phyloP scores from a whole-genome alignment of 2,329 filamentous ascomycete genomes.

The Cercospora sp. region DNA sequence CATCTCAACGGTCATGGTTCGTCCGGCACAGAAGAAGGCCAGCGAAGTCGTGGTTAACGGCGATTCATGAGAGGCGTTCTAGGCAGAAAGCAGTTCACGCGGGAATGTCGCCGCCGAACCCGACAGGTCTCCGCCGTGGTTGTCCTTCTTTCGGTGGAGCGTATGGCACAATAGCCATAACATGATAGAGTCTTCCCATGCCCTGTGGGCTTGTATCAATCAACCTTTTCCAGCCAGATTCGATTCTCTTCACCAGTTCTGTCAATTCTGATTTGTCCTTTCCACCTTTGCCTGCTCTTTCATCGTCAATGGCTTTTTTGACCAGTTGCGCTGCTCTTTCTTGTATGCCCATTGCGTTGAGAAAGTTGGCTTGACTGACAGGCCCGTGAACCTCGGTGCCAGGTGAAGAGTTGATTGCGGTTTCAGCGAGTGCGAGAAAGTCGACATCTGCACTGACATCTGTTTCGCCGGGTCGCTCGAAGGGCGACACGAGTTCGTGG shows the following conservation, averaged over 20 bases:
- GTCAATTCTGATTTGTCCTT: slow-evolving; percentile 44
- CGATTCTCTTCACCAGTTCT: slow-evolving; percentile 61
- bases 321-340: slow-evolving; percentile 72
- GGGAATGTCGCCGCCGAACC: slow-evolving; percentile 73
- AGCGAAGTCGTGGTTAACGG: neutral
- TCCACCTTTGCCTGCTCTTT: slow-evolving; percentile 39
- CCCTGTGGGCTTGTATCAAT: slow-evolving; percentile 79
- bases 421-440: slow-evolving; percentile 82
- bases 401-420: slow-evolving; percentile 71
- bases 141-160: slow-evolving; percentile 58
- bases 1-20: slow-evolving; percentile 9
- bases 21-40: slow-evolving; percentile 2
- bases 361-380: slow-evolving; percentile 78
- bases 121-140: slow-evolving; percentile 75
- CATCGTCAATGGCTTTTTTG: slow-evolving; percentile 44
- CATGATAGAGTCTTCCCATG: slow-evolving; percentile 96
- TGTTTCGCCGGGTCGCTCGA: slow-evolving; percentile 75
- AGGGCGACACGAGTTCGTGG: slow-evolving; percentile 76
- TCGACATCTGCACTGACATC: slow-evolving; percentile 94
- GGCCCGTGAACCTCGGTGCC: slow-evolving; percentile 92
- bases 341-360: slow-evolving; percentile 77
- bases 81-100: slow-evolving; percentile 16
- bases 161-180: slow-evolving; percentile 78
- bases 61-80: neutral
- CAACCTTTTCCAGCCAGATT: slow-evolving; percentile 75